Evolutionary conservation across 805 yeast species (phyloP).

Genomic region (Pichia deserticola): DNA sequence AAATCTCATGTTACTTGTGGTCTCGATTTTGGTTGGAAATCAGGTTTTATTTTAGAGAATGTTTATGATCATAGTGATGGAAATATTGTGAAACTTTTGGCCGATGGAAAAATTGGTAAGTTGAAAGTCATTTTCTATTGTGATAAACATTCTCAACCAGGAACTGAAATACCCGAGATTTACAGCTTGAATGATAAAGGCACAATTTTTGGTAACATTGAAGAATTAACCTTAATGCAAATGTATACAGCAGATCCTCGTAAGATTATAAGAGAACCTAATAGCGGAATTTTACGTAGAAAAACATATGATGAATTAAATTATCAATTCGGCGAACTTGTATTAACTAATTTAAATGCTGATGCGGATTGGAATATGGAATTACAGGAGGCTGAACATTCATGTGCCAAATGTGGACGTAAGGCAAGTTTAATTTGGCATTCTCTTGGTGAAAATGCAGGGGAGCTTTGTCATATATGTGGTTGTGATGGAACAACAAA

Average conservation of each 20-base stretch:
- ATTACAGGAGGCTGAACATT: not conserved
- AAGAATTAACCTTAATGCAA: conserved; percentile 33
- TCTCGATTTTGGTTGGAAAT: conserved; percentile 36
- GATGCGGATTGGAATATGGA: not conserved
- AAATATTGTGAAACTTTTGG: conserved; percentile 16
- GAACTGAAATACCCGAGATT: conserved; percentile 15
- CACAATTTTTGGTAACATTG: conserved; percentile 17
- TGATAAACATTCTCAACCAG: conserved; percentile 26
- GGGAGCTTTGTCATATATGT: conserved; percentile 6
- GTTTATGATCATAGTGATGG: conserved; percentile 9
- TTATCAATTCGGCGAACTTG: conserved; percentile 1
- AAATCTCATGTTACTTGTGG: conserved; percentile 53
- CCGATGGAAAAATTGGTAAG: conserved; percentile 28
- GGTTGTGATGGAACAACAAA: not conserved
- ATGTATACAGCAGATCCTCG: conserved; percentile 33
- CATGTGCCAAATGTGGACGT: conserved; percentile 1
- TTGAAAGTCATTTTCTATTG: conserved; percentile 40
- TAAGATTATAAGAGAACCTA: conserved; percentile 1
- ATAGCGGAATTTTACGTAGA: conserved; percentile 10
- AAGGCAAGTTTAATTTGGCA: conserved; percentile 6
- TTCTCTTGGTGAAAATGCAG: not conserved
- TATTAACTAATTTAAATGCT: not conserved
- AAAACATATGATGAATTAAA: conserved; percentile 6
- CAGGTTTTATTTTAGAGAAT: conserved; percentile 46
- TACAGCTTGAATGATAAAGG: conserved; percentile 27